Conservation (phyloP, 768 basidiomycete species). For the Multifurca ochricompacta region DNA sequence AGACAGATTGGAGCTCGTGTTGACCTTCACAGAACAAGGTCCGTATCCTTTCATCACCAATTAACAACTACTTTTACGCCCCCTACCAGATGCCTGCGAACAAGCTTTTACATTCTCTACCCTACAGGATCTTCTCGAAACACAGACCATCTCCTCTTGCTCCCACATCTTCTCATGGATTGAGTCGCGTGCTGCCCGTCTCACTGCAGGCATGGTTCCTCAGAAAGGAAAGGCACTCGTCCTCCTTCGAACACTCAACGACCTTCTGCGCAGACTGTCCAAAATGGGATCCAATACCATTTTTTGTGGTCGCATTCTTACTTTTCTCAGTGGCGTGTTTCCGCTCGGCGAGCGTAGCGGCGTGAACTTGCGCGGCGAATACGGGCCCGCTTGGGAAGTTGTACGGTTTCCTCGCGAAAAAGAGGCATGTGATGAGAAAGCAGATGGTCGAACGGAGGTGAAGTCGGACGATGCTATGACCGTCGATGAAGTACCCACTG, state of each 20-base stretch:
- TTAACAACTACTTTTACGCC: constrained; percentile 4
- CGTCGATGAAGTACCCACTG: constrained; percentile 39
- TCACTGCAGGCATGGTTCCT: constrained; percentile 74
- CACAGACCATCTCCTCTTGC: constrained; percentile 78
- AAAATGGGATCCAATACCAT: constrained; percentile 79
- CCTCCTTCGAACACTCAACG: constrained; percentile 79
- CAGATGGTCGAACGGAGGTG: constrained; percentile 26
- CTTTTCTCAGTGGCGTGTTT: constrained; percentile 79
- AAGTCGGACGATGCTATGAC: constrained; percentile 49
- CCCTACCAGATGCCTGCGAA: constrained; percentile 63
- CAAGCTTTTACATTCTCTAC: constrained; percentile 62
- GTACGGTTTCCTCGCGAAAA: constrained; percentile 37
- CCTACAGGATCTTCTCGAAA: constrained; percentile 77
- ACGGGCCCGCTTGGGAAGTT: constrained; percentile 71
- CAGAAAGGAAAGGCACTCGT: constrained; percentile 85
- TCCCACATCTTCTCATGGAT: constrained; percentile 87
- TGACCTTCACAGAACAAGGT: constrained; percentile 76
- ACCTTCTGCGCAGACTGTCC: constrained; percentile 76
- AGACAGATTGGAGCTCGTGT: constrained; percentile 60
- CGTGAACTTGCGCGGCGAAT: constrained; percentile 86
- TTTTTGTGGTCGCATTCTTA: constrained; percentile 85
- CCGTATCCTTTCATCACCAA: constrained; percentile 23
- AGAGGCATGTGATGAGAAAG: constrained; percentile 24
- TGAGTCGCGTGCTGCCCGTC: constrained; percentile 56
- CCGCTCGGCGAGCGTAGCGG: constrained; percentile 85